Evolutionary conservation across 805 yeast genomes (phyloP).

Genomic region (Candida methanosorbosa): DNA sequence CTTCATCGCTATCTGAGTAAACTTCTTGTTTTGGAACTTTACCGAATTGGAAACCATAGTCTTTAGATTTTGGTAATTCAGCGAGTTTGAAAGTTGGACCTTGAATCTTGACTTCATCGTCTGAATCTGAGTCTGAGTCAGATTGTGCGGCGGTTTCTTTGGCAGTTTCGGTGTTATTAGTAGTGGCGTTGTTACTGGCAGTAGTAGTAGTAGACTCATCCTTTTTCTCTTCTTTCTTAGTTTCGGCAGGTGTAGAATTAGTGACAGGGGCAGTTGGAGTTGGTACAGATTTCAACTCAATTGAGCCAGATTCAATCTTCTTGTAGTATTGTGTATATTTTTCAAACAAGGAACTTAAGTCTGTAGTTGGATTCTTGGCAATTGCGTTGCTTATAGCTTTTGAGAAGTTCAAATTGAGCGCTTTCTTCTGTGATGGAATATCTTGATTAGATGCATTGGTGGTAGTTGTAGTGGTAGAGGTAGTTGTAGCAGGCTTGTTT

Average conservation of each 20-base stretch:
- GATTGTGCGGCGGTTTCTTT: slow-evolving; percentile 1
- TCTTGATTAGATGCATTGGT: slow-evolving; percentile 10
- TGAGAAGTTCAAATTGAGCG: slow-evolving; percentile 55
- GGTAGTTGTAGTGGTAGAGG: neutral
- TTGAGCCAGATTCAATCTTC: slow-evolving; percentile 7
- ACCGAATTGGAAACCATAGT: slow-evolving; percentile 43
- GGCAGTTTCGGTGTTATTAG: neutral
- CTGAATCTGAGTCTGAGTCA: slow-evolving; percentile 14
- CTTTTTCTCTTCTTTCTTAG: neutral
- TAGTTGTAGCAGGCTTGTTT: neutral
- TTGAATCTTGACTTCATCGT: slow-evolving; percentile 43
- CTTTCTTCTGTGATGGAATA: slow-evolving; percentile 44
- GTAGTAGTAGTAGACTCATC: neutral
- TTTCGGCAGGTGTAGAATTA: neutral
- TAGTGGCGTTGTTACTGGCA: neutral
- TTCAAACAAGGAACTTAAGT: slow-evolving; percentile 44
- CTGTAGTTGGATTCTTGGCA: slow-evolving; percentile 38
- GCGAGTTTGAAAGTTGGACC: slow-evolving; percentile 59
- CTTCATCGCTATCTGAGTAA: slow-evolving; percentile 43
- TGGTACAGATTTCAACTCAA: neutral
- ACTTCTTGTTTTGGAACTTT: slow-evolving; percentile 22
- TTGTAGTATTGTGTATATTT: slow-evolving; percentile 49
- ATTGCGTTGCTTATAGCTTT: slow-evolving; percentile 36
- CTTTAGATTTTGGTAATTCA: slow-evolving; percentile 37
- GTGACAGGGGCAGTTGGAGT: neutral